These are phyloP conservation scores for Hyphopichia pseudoburtonii DNA, from an alignment of 1,139 yeast genomes.

Conservation along the genomic window DNA sequence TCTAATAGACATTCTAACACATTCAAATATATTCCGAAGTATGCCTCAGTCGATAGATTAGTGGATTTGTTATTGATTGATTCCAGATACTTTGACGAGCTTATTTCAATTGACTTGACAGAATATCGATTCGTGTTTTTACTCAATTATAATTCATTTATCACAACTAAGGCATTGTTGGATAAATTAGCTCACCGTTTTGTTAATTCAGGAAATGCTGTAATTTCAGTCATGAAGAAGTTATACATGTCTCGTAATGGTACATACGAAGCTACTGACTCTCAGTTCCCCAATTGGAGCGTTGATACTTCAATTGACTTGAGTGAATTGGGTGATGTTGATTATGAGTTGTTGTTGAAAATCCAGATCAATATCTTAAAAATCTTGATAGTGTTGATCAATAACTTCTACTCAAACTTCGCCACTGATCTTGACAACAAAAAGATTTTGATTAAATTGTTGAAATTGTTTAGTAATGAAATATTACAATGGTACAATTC, in stretches of 20 bases:
- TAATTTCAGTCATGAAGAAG: conserved; percentile 45
- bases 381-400: conserved; percentile 69
- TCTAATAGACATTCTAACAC: conserved; percentile 10
- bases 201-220: conserved; percentile 49
- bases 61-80: conserved; percentile 45
- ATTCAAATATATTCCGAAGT: conserved; percentile 38
- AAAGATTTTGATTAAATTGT: conserved; percentile 60
- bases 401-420: conserved; percentile 74
- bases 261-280: conserved; percentile 5
- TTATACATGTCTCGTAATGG: conserved; percentile 14
- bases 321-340: conserved; percentile 44
- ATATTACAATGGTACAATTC: conserved; percentile 69
- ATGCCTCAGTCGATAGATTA: conserved; percentile 40
- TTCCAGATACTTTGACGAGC: conserved; percentile 36
- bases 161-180: conserved; percentile 42
- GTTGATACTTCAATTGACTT: conserved; percentile 36
- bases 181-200: conserved; percentile 46
- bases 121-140: conserved; percentile 47
- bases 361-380: conserved; percentile 84
- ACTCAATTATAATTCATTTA: conserved; percentile 43
- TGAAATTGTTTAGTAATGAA: conserved; percentile 70
- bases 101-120: conserved; percentile 39
- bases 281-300: conserved; percentile 56
- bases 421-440: conserved; percentile 66
- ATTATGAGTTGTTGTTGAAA: conserved; percentile 59